Base-by-base conservation (phyloP, 768 basidiomycete species). In the Lactarius tabidus region DNA sequence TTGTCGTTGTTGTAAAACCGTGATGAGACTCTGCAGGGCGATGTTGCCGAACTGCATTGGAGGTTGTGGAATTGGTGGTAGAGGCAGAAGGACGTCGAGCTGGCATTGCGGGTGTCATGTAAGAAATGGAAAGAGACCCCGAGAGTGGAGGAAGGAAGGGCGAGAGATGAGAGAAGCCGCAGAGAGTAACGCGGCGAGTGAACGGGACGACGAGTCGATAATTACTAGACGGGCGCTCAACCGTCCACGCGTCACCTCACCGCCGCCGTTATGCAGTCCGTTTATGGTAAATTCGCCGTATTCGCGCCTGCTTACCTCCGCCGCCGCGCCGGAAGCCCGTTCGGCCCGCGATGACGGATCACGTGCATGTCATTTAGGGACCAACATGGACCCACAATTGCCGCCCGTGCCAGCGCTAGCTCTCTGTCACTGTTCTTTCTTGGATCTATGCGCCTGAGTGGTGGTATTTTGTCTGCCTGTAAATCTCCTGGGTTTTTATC, bases 81-180 rank as follows among this genome's bases (percentile, higher is more conserved):
- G 84, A 81, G 10, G 85, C 86, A 62, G 88, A 89, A 31, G 85
- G 79, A 68, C 87, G 81, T 71, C 88, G 85, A 67, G 79, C 79
- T 74, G 84, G 84, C 73, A 78, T 80, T 64, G 68, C 69, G 70
- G 65, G 54, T 43, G 55, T 59, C 23, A 39, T 53, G 29, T 33
- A 29, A 39, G 15, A 23, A n/a, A 33, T 57, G 58, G 65, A 26
- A 39, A 45, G 31, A 23, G 56, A 33, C 12, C 20, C 10, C 8
- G n/a, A 39, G 29, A 35, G 23, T 62, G n/a, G 23, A 39, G 15
- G 36, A 57, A 41, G 23, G 55, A 17, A 36, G n/a, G 18, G 28
- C 52, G n/a, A 7, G 18, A 51, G 26, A 33, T 10, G 35, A 59
- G 12, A 28, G 41, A 59, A 33, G 41, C 54, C 59, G 45, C 54